A percentile compares a stretch with the other conserved stretches of the same genome.
phyloP scores from a whole-genome alignment of 257 asterid genomes.

The Solanum peruvianum region DNA sequence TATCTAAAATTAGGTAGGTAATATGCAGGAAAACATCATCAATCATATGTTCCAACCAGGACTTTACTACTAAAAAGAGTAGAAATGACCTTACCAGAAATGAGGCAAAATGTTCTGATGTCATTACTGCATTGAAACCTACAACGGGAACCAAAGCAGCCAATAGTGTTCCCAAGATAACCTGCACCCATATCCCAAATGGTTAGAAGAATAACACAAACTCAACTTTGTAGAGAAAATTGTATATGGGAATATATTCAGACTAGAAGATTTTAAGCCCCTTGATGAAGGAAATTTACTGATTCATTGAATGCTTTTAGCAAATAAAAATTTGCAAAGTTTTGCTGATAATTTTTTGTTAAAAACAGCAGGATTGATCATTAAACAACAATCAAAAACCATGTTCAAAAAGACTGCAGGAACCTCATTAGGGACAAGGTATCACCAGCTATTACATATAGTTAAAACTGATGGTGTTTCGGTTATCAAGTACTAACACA shows the following conservation, averaged over 20 bases:
- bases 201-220: neutral
- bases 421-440: neutral
- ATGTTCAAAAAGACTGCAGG: neutral
- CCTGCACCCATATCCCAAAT: conserved; percentile 31
- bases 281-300: neutral
- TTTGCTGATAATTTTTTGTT: neutral
- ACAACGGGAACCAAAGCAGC: conserved; percentile 97
- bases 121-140: conserved; percentile 97
- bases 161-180: conserved; percentile 80
- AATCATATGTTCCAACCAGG: neutral
- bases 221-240: neutral
- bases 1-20: neutral
- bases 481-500: neutral
- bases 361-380: neutral
- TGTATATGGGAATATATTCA: neutral
- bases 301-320: neutral
- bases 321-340: neutral
- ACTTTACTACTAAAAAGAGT: neutral
- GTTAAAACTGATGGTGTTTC: neutral
- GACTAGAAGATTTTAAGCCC: neutral
- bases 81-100: conserved; percentile 55
- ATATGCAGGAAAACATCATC: neutral
- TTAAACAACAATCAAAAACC: neutral
- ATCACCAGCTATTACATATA: neutral
- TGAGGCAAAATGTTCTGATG: conserved; percentile 97